Evolutionary conservation across 73 alveolate species (phyloP), one percentile per base, ranked within the genome.

Genomic region (Paramecium biaurelia): DNA sequence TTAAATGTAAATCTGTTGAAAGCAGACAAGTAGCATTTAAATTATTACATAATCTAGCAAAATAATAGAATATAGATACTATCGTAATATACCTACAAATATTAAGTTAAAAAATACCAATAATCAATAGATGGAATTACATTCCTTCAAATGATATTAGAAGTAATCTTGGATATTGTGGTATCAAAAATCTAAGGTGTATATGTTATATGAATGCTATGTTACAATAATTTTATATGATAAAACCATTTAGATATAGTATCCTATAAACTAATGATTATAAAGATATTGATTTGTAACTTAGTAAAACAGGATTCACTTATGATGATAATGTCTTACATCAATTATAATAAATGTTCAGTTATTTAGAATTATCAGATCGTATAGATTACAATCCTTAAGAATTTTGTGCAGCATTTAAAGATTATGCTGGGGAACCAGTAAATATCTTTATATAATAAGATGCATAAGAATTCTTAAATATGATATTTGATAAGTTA

Each of bases 341-440:
- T 93, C 97, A 98, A 93, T 94, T 98, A 23, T 96, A 98, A 92
- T 92, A 86, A 88, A 92, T 98, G 97, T 98, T 97, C 92, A 97
- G 98, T 28, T 94, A 94, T 93, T 93, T 98, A 90, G 99, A 97
- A 63, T 93, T 97, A 53, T 92, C 98, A 37, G 99, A 98, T 76
- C 92, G 98, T 93, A 88, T 92, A 68, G 99, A 96, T 92, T 98
- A 96, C 82, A 93, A 98, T 93, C 99, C 99, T 26, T 28, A 89
- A 42, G 98, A 92, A 35, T 98, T 98, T 58, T 96, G 99, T 84
- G 97, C 86, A 84, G 76, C 99, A 20, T 98, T 98, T 85, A 98
- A 98, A 92, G 99, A 98, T 92, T 95, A 88, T 74, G 98, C 96
- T 57, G 99, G 99, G 21, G 95, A 95, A 47, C 99, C 99, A n/a